Base-by-base conservation (phyloP, 2,329 filamentous ascomycete species). In the Alternaria sp. region DNA sequence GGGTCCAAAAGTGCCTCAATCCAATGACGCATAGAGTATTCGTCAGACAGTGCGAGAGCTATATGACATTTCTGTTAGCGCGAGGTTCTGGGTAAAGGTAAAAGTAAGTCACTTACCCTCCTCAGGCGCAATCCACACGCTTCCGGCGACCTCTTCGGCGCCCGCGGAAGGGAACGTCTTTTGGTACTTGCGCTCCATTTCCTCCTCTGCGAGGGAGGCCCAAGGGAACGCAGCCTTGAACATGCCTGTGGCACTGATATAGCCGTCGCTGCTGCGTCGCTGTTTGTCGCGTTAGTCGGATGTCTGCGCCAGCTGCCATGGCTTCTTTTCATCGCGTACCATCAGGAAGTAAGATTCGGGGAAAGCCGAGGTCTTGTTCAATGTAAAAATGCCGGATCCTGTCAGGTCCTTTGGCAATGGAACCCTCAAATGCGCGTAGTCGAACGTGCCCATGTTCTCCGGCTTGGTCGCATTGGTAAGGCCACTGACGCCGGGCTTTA, bases 341-440 rank as follows among this genome's bases (percentile, higher is more conserved):
- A 99, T 99, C 71, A 99, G 83, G 79, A 98, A 99, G 81, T 99
- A 99, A 69, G 92, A 95, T 78, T 93, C 93, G 5, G 95, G 94
- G 62, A 84, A 86, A 63, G 84, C 79, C 56, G 85, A 82, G 10
- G 81, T 79, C 76, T 89, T 89, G 61, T 89, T 73, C 48, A 74
- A 90, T 74, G 92, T 90, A 84, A 98, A 98, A 73, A 99, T 96
- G 75, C 95, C 95, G 6, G 94, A 97, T 28, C 86, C 86, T 63
- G 89, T 88, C 69, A 98, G 90, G 66, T 95, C 93, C 80, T 94
- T 95, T 51, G 95, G 95, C 48, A 99, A 83, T 14, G 95, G 94
- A 62, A 94, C 94, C 74, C 94, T 91, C 51, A 99, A 85, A 78
- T 99, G 95, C 67, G 94, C 94, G 80, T 99, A 99, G 80, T 98